Evolutionary conservation across 2,329 filamentous ascomycete genomes (phyloP).

Genomic region (Colletotrichum eremochloae): DNA sequence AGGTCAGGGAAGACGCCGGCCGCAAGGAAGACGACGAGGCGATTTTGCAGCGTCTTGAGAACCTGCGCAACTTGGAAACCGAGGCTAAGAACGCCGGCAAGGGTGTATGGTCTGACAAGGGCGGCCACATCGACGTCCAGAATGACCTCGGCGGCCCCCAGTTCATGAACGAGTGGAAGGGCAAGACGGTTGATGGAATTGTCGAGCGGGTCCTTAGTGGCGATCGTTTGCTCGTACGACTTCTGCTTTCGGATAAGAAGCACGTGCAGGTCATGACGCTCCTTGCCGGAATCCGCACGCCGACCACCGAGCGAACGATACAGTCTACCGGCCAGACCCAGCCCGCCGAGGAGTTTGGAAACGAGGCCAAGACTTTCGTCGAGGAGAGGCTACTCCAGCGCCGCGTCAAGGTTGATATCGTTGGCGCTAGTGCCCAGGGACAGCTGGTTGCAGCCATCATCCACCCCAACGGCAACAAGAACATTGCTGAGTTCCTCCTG

Average conservation of each 20-base stretch:
- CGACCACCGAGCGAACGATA: constrained; percentile 88
- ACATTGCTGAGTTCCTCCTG: constrained; percentile 89
- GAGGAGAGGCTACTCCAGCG: constrained; percentile 89
- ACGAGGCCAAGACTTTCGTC: constrained; percentile 89
- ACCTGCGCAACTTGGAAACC: constrained; percentile 81
- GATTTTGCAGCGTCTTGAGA: constrained; percentile 78
- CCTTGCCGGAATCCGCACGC: constrained; percentile 88
- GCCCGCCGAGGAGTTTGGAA: constrained; percentile 88
- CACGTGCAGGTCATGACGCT: constrained; percentile 92
- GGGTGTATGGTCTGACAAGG: constrained; percentile 81
- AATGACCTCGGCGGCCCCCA: constrained; percentile 85
- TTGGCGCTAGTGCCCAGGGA: constrained; percentile 90
- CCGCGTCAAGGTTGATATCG: constrained; percentile 83
- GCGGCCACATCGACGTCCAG: constrained; percentile 79
- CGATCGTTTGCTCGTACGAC: constrained; percentile 87
- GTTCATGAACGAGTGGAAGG: constrained; percentile 88
- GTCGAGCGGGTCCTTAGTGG: constrained; percentile 93
- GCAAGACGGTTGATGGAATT: constrained; percentile 84
- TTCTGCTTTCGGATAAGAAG: constrained; percentile 84
- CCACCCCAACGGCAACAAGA: constrained; percentile 84
- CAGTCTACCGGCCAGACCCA: constrained; percentile 84
- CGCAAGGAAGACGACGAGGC: constrained; percentile 90
- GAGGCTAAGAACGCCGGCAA: constrained; percentile 83
- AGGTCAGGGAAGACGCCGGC: constrained; percentile 93
- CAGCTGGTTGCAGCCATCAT: constrained; percentile 90